Conservation (phyloP, 148 eudicot species). For the Rhododendron ferrugineum region DNA sequence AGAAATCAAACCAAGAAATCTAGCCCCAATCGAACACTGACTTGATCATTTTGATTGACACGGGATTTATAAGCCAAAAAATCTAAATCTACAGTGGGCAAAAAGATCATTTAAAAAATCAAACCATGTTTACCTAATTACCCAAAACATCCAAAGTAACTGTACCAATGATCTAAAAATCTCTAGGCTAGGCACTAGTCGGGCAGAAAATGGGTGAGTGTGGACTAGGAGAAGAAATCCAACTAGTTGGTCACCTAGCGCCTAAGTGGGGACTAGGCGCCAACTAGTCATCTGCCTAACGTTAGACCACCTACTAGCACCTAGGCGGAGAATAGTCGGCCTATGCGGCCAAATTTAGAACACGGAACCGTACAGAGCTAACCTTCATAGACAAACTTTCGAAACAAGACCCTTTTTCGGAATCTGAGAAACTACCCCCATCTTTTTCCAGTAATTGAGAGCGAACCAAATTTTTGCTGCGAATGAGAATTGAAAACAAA, state of each 20-base stretch:
- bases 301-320: neutral
- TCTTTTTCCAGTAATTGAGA: neutral
- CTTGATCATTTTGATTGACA: neutral
- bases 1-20: neutral
- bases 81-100: neutral
- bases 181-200: neutral
- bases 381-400: neutral
- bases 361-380: neutral
- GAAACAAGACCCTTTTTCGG: neutral
- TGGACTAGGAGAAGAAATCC: neutral
- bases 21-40: neutral
- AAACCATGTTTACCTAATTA: neutral
- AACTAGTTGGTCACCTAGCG: neutral
- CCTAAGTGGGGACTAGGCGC: neutral
- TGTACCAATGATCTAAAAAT: neutral
- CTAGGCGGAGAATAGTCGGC: neutral
- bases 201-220: neutral
- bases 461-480: neutral
- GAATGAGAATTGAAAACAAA: neutral
- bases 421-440: neutral
- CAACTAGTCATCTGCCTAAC: neutral
- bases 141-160: neutral
- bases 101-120: neutral
- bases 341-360: neutral
- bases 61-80: neutral